phyloP scores from a whole-genome alignment of 139 green algal species.

The Coelastrella sp. region DNA sequence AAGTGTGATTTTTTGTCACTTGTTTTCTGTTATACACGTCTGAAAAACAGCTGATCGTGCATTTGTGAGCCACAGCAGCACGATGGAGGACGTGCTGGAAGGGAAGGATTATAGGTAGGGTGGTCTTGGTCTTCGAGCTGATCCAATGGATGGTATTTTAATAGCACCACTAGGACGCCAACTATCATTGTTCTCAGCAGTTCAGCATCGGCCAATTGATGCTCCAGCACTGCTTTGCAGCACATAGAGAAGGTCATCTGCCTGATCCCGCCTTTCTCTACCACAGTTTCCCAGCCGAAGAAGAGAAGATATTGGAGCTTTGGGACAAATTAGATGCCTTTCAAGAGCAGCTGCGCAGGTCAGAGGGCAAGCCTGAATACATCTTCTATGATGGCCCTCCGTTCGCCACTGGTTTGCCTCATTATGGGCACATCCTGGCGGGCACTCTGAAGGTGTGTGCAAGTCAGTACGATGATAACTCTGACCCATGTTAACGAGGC shows the following conservation, averaged over 20 bases:
- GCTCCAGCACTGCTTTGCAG: no score
- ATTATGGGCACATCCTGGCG: slow-evolving; percentile 99
- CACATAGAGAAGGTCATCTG: no score
- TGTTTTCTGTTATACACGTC: no score
- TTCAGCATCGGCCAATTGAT: no score
- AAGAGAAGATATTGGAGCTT: slow-evolving; percentile 84
- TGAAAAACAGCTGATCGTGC: not conserved
- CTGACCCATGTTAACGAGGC: no score
- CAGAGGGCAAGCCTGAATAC: slow-evolving; percentile 93
- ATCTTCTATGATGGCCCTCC: slow-evolving; percentile 99
- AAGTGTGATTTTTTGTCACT: no score
- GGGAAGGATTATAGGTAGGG: slow-evolving; percentile 78
- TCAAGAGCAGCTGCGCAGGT: slow-evolving; percentile 88
- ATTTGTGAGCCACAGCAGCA: not conserved
- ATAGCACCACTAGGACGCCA: no score
- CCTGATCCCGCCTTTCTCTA: not conserved
- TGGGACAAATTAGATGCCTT: slow-evolving; percentile 91
- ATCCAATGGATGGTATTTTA: no score
- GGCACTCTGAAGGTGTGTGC: slow-evolving; percentile 97
- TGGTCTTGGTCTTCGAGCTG: no score
- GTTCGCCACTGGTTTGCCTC: slow-evolving; percentile 98
- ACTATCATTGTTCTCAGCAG: no score
- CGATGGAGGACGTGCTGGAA: slow-evolving; percentile 72
- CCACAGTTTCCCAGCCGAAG: slow-evolving; percentile 86
- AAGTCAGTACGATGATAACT: no score